Base-by-base conservation (phyloP, 345 rosid species). In the Populus deltoides region DNA sequence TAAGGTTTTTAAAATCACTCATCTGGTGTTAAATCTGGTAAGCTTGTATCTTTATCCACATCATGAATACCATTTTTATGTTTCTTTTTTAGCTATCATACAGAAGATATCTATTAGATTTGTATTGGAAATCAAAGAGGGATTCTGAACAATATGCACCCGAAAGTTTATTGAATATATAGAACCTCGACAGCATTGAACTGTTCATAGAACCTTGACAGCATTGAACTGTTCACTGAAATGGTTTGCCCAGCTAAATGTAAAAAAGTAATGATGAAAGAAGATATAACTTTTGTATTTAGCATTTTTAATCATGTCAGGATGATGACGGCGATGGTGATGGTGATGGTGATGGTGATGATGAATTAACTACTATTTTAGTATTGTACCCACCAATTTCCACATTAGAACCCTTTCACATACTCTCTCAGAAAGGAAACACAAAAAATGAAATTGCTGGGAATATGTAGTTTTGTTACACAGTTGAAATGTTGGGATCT, bases 1-100 rank as follows among this genome's bases (percentile, higher is more conserved):
- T 85, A 88, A 22, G 90, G 86, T 72, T 77, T 85, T 75, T 86
- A 82, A 80, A 73, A 31, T 3, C 68, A 75, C 49, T 51, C 38
- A 22, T 31, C 69, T 16, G 69, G 17, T 8, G 13, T 66, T 24
- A 11, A 17, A 17, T 66, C 18, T 49, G 78, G 78, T 75, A 35
- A 75, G 72, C 65, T 13, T 47, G 22, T 66, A 47, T n/a, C 15
- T 63, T 31, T 31, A 27, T 66, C 59, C n/a, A 53, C n/a, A 17
- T 53, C 59, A 6, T 53, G 59, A 53, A 53, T 20, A 53, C 10
- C 24, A 7, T 53, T 53, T 53, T 53, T 20, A 53, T 20, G 59
- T 53, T 53, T 53, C 57, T 5, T 17, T 53, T 53, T 17, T 6
- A 53, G 61, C 61, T 65, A 31, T 47, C 45, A 8, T 75, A 33